phyloP scores from a whole-genome alignment of 208 protist species.

The Trypanosoma brucei region DNA sequence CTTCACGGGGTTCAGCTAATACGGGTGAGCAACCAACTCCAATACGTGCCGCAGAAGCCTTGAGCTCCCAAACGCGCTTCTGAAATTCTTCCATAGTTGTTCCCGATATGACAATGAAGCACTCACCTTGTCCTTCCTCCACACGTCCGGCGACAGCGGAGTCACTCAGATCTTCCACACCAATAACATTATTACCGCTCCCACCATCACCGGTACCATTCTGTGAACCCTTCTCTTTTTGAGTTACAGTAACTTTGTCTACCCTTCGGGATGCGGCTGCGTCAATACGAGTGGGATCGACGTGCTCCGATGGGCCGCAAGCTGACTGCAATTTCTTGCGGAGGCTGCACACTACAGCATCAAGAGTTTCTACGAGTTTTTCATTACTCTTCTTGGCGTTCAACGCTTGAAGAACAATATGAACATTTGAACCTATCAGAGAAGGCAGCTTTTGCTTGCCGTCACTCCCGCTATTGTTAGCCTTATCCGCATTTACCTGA shows the following conservation, averaged over 20 bases:
- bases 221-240: no score
- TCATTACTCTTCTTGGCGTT: constrained; percentile 71
- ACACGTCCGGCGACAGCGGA: constrained; percentile 29
- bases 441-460: neutral
- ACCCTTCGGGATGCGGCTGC: neutral
- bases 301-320: constrained; percentile 14
- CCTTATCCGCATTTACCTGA: neutral
- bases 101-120: constrained; percentile 52
- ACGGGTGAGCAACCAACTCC: constrained; percentile 37
- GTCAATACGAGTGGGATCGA: constrained; percentile 4
- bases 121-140: constrained; percentile 63
- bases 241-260: no score
- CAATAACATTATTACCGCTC: constrained; percentile 1
- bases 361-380: constrained; percentile 50
- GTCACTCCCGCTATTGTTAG: neutral
- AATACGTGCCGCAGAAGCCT: constrained; percentile 20
- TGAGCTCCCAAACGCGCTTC: constrained; percentile 27
- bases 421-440: constrained; percentile 13
- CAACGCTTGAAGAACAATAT: constrained; percentile 74
- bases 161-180: constrained; percentile 35
- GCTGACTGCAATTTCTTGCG: constrained; percentile 42
- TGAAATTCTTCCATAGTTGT: constrained; percentile 25
- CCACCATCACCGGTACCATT: neutral
- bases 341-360: constrained; percentile 57
- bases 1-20: constrained; percentile 46